Conservation (phyloP, 1,284 basidiomycete genomes). For the Wallemia mellicola region DNA sequence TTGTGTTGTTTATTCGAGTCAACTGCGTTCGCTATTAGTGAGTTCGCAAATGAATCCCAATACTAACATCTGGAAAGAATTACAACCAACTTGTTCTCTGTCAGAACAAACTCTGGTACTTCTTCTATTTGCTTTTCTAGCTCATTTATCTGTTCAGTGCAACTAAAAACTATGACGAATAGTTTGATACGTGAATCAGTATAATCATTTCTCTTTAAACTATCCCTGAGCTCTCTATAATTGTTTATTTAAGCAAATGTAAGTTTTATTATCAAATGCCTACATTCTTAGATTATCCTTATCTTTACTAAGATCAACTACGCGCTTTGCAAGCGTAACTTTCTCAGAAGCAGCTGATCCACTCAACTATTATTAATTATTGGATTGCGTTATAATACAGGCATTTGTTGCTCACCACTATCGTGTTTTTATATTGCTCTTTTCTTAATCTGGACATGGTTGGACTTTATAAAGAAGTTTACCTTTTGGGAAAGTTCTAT, state of each 20-base stretch:
- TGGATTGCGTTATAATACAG: no score
- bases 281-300: not conserved
- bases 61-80: not conserved
- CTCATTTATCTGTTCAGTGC: not conserved
- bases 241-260: no score
- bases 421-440: not conserved
- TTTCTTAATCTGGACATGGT: no score
- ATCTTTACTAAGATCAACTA: not conserved
- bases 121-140: not conserved
- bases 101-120: not conserved
- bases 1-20: not conserved
- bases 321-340: not conserved
- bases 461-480: no score
- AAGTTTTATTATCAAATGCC: not conserved
- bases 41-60: not conserved
- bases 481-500: no score
- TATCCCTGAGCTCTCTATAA: no score
- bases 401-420: no score
- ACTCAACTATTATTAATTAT: no score
- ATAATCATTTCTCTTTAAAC: no score
- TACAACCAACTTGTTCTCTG: not conserved
- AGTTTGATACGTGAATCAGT: not conserved
- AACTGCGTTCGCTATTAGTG: not conserved
- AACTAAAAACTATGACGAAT: not conserved
- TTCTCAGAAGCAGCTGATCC: not conserved